Evolutionary conservation across 257 asterid species (phyloP).

Genomic region (Linaria vulgaris): DNA sequence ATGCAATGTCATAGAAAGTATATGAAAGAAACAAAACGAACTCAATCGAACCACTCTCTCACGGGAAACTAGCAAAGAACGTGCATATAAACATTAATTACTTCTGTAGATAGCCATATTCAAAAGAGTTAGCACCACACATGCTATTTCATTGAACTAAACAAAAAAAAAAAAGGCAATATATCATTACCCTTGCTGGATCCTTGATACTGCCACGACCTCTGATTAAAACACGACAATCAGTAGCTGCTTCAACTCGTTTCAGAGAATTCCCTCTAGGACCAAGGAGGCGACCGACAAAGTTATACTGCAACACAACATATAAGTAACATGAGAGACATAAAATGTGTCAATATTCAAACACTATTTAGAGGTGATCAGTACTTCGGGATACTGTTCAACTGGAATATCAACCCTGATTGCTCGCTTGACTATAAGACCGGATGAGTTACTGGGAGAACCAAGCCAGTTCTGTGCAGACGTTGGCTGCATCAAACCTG

Average conservation of each 20-base stretch:
- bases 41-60: not conserved
- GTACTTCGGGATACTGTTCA: constrained; percentile 87
- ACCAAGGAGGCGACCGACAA: constrained; percentile 99
- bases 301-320: constrained; percentile 66
- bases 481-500: constrained; percentile 76
- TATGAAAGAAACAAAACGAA: not conserved
- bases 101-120: constrained; percentile 18
- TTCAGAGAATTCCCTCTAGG: constrained; percentile 99
- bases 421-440: constrained; percentile 82
- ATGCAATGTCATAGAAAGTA: not conserved
- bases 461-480: constrained; percentile 85
- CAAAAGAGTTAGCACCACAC: not conserved
- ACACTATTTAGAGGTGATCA: constrained; percentile 19
- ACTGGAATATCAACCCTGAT: constrained; percentile 94
- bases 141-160: constrained; percentile 17
- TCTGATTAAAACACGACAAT: constrained; percentile 93
- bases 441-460: constrained; percentile 86
- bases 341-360: constrained; percentile 12
- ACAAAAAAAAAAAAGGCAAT: constrained; percentile 2
- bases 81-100: not conserved
- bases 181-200: constrained; percentile 63
- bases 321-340: constrained; percentile 19
- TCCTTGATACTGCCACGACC: constrained; percentile 99
- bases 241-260: constrained; percentile 93
- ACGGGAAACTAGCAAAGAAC: constrained; percentile 6